Evolutionary conservation across 306 rosid species (phyloP).

Genomic region (Malus asiatica): DNA sequence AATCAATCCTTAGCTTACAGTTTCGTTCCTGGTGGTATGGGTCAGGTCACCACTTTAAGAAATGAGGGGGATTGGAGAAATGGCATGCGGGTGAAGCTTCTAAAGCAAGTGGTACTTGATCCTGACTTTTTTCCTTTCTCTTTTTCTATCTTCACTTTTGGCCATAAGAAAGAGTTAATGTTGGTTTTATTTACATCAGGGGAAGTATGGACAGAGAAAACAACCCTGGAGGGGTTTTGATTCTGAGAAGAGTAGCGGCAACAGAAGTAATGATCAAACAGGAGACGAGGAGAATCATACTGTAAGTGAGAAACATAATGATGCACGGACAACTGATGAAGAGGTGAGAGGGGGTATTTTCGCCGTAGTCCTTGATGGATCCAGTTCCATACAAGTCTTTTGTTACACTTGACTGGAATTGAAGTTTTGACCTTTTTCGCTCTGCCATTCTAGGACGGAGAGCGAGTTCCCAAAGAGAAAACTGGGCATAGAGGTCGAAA

Average conservation of each 20-base stretch:
- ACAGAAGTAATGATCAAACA: slow-evolving; percentile 40
- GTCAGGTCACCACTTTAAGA: slow-evolving; percentile 69
- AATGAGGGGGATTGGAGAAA: slow-evolving; percentile 88
- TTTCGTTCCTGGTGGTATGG: slow-evolving; percentile 7
- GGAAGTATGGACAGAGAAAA: slow-evolving; percentile 57
- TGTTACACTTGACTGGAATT: background rate
- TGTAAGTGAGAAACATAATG: slow-evolving; percentile 56
- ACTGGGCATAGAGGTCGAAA: slow-evolving; percentile 59
- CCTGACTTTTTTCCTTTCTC: background rate
- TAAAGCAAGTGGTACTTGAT: slow-evolving; percentile 53
- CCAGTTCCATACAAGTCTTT: background rate
- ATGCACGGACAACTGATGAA: slow-evolving; percentile 40
- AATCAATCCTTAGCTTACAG: slow-evolving; percentile 7
- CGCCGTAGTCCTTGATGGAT: background rate
- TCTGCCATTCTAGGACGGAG: slow-evolving; percentile 47
- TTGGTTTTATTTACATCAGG: slow-evolving; percentile 35
- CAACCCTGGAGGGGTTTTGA: slow-evolving; percentile 59
- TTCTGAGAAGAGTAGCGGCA: slow-evolving; percentile 50
- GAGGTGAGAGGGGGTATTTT: slow-evolving; percentile 39
- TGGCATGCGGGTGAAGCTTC: slow-evolving; percentile 89
- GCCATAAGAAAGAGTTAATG: slow-evolving; percentile 12
- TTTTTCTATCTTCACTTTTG: background rate
- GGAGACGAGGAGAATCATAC: slow-evolving; percentile 60
- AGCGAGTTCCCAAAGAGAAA: slow-evolving; percentile 51
- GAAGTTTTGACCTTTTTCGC: background rate